phyloP scores from a whole-genome alignment of 2,329 filamentous ascomycete genomes.

The Apiospora aurea region DNA sequence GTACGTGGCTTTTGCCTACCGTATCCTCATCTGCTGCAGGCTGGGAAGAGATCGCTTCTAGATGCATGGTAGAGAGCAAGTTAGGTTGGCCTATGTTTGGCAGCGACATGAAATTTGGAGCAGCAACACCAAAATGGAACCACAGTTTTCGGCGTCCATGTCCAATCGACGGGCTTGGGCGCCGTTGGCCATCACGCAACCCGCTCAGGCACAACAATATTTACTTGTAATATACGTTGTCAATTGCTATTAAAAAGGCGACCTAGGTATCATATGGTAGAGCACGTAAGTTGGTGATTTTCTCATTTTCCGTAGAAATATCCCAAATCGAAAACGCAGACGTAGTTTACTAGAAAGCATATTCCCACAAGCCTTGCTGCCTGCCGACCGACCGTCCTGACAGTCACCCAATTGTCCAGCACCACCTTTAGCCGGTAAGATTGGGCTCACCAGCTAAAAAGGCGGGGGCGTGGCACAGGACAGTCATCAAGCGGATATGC shows the following conservation, averaged over 20 bases:
- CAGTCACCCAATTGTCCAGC: not conserved
- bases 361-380: too few relatives aligned
- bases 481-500: not conserved
- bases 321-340: too few relatives aligned
- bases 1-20: not conserved
- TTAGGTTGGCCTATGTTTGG: constrained; percentile 1
- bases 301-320: too few relatives aligned
- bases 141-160: not conserved
- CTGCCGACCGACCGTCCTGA: not conserved
- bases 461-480: not conserved
- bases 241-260: not conserved
- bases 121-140: not conserved
- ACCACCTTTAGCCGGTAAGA: not conserved
- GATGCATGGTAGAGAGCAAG: not conserved
- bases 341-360: not conserved
- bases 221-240: not conserved
- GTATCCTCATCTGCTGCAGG: constrained; percentile 1
- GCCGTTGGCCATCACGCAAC: not conserved
- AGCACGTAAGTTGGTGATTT: too few relatives aligned
- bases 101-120: not conserved
- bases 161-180: not conserved
- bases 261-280: too few relatives aligned
- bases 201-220: not conserved
- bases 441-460: not conserved
- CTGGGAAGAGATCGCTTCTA: not conserved